Conservation (phyloP, 2,329 filamentous ascomycete genomes). For the Alternaria ethzedia region DNA sequence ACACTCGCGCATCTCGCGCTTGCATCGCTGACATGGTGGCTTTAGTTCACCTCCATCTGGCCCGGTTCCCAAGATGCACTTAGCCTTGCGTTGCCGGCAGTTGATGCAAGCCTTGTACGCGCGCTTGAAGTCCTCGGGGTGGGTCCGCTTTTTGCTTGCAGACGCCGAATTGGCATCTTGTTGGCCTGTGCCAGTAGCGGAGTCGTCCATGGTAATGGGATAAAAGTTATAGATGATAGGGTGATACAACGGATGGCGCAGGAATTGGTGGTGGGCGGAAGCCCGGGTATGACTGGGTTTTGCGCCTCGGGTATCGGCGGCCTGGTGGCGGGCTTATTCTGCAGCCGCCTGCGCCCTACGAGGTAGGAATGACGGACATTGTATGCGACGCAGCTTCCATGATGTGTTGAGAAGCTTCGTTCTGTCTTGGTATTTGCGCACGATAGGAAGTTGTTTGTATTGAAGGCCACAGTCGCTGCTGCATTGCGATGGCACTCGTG, state of each 20-base stretch:
- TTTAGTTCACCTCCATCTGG: slow-evolving; percentile 51
- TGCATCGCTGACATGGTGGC: slow-evolving; percentile 57
- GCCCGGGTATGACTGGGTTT: slow-evolving; percentile 24
- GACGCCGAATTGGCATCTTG: slow-evolving; percentile 24
- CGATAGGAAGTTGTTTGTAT: not conserved
- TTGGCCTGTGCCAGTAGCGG: slow-evolving; percentile 18
- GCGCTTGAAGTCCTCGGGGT: slow-evolving; percentile 56
- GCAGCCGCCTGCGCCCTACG: not conserved
- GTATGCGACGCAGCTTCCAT: not conserved
- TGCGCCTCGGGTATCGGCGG: slow-evolving; percentile 29
- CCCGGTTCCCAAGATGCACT: slow-evolving; percentile 56
- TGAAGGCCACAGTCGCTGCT: not conserved
- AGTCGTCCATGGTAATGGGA: slow-evolving; percentile 19
- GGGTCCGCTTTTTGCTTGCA: slow-evolving; percentile 41
- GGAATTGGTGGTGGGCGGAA: slow-evolving; percentile 16
- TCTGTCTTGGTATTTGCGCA: not conserved
- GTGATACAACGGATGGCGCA: slow-evolving; percentile 38
- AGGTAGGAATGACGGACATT: not conserved
- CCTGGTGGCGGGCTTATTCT: not conserved
- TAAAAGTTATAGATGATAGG: slow-evolving; percentile 20
- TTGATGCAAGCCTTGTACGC: slow-evolving; percentile 63
- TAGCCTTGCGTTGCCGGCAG: slow-evolving; percentile 60
- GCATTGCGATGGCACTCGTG: not conserved
- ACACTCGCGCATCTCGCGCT: slow-evolving; percentile 59
- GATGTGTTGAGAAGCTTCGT: not conserved